These are phyloP conservation scores for Tetrapisispora fleetii DNA, from an alignment of 805 yeast genomes.

Conservation along the genomic window DNA sequence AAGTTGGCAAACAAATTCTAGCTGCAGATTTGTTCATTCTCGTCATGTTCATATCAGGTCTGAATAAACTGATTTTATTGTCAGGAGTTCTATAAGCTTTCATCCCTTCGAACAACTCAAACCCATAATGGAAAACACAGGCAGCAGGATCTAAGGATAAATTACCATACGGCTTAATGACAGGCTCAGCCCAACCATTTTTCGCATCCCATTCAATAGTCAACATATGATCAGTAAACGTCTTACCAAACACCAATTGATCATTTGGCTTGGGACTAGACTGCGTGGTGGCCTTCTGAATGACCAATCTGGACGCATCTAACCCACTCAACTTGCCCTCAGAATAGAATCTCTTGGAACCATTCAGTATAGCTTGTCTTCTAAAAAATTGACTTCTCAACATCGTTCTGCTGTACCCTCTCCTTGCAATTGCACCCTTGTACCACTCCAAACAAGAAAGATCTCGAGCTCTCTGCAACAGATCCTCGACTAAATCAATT, in stretches of 20 bases:
- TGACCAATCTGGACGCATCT: slow-evolving; percentile 43
- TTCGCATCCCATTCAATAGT: slow-evolving; percentile 69
- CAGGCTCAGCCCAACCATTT: slow-evolving; percentile 81
- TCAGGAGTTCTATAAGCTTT: slow-evolving; percentile 68
- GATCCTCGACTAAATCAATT: too few species aligned
- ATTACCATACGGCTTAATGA: slow-evolving; percentile 73
- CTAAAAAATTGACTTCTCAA: not conserved
- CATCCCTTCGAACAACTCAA: slow-evolving; percentile 90
- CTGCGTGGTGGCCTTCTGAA: slow-evolving; percentile 39
- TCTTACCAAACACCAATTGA: slow-evolving; percentile 54
- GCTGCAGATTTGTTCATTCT: slow-evolving; percentile 86
- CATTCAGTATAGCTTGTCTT: not conserved
- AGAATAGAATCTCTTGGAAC: slow-evolving; percentile 16
- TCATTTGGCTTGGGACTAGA: slow-evolving; percentile 49
- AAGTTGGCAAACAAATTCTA: slow-evolving; percentile 80
- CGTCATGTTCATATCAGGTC: slow-evolving; percentile 83
- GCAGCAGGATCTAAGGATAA: slow-evolving; percentile 75
- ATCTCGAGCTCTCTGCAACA: too few species aligned
- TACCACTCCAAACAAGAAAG: too few species aligned
- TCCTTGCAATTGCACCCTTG: too few species aligned
- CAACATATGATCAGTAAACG: slow-evolving; percentile 83
- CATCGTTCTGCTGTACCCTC: too few species aligned
- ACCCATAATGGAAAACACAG: slow-evolving; percentile 86
- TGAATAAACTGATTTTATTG: slow-evolving; percentile 68
- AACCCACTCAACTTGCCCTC: slow-evolving; percentile 23